phyloP scores from a whole-genome alignment of 345 rosid genomes.

The Syzygium aqueum region DNA sequence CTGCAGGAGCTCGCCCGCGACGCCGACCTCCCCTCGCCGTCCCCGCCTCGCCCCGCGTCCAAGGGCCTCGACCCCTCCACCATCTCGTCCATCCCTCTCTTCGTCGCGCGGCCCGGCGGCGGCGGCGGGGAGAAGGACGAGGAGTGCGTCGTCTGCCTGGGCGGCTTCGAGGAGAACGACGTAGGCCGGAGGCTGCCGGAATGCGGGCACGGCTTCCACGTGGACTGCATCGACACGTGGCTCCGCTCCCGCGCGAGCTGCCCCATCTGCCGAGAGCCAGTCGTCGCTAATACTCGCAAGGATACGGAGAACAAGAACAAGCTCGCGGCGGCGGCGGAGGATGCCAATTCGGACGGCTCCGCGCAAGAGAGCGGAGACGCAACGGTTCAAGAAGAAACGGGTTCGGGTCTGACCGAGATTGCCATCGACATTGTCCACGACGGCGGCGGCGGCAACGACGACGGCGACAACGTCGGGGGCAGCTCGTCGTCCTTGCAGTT shows the following conservation, averaged over 20 bases:
- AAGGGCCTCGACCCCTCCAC: constrained; percentile 58
- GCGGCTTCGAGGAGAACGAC: constrained; percentile 51
- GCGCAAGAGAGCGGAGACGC: background rate
- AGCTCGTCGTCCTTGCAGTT: background rate
- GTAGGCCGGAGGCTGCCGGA: constrained; percentile 42
- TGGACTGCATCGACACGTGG: constrained; percentile 86
- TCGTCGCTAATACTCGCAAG: background rate
- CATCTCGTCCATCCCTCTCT: constrained; percentile 59
- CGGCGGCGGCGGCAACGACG: background rate
- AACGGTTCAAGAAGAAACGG: background rate
- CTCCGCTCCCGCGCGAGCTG: constrained; percentile 56
- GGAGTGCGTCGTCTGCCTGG: constrained; percentile 73
- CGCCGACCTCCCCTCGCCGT: background rate
- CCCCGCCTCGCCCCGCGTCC: constrained; percentile 15
- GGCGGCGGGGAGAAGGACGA: constrained; percentile 1
- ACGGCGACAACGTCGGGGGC: background rate
- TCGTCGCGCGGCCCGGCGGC: constrained; percentile 23
- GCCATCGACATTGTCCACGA: constrained; percentile 6
- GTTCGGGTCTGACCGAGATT: constrained; percentile 15
- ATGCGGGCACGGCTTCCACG: constrained; percentile 72
- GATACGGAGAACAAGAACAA: background rate
- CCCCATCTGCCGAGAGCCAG: constrained; percentile 48
- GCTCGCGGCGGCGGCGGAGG: background rate
- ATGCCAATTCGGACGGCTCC: background rate
- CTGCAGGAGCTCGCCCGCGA: constrained; percentile 12